Evolutionary conservation across 2,329 filamentous ascomycete genomes (phyloP), one percentile per base, ranked within the genome.

Genomic region (Alternaria alternata): DNA sequence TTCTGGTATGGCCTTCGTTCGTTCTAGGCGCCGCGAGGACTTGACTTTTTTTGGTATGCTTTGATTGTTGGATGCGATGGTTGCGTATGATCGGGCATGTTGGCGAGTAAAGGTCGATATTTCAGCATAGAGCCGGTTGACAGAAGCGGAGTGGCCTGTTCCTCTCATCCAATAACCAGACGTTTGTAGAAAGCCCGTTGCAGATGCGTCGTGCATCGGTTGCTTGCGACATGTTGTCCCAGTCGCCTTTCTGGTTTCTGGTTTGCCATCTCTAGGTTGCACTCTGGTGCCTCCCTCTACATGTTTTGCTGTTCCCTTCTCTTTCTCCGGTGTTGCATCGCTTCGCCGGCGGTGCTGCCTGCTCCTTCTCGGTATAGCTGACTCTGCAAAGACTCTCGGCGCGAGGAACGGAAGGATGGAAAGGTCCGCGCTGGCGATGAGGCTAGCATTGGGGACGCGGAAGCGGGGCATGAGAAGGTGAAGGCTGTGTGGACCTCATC

Each of bases 321-420:
- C 48, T 62, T 69, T 61, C 66, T 69, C 59, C 57, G 62, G 62
- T 62, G 54, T 18, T 26, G 53, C 16, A 16, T 47, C 43, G 53
- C 42, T 51, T 18, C 42, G 52, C 43, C 26, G 57, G 64, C 66
- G 41, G 11, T 59, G 61, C 46, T 39, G 57, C 56, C 58, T 59
- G 48, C 66, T 63, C 34, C 46, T 62, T 42, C 59, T 59, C 24
- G 44, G 16, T 34, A 66, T 61, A 56, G 64, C 65, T 54, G 69
- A 61, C 52, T 66, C 69, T 65, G 64, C 68, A 59, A 74, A 75
- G 59, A 69, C 71, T 59, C 76, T 68, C 30, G 79, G 78, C 22
- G 78, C 78, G 54, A 81, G 77, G 60, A 80, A 79, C 11, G 78
- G 75, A 18, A 81, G 74, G 51, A 78, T 42, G 41, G 75, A 74